A percentile compares a stretch with the other conserved stretches of the same genome.
Conservation (phyloP, 352 stramenopile species). For the Phytopythium aichiense region DNA sequence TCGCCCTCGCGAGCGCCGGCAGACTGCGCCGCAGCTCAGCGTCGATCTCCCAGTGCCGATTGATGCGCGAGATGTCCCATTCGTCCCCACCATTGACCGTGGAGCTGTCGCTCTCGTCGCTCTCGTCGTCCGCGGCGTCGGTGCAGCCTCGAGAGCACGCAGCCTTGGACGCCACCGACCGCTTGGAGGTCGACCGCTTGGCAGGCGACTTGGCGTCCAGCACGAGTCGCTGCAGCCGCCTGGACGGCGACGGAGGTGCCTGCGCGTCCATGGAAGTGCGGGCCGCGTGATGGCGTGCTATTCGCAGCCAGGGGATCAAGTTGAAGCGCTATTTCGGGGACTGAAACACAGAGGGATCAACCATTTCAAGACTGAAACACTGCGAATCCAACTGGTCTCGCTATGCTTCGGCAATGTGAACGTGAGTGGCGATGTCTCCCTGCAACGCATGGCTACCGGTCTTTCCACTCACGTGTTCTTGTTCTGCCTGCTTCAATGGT, state of each 20-base stretch:
- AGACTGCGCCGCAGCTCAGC: conserved; percentile 48
- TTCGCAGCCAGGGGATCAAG: background rate
- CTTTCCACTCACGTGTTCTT: too few species aligned
- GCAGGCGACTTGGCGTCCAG: background rate
- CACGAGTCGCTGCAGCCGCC: background rate
- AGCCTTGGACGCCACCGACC: background rate
- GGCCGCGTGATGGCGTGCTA: background rate
- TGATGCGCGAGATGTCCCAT: conserved; percentile 74
- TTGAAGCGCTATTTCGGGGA: background rate
- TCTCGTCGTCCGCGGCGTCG: conserved; percentile 2
- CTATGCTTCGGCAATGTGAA: too few species aligned
- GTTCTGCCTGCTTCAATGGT: too few species aligned
- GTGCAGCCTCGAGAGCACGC: background rate
- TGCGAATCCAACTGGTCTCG: too few species aligned
- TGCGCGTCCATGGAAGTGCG: background rate
- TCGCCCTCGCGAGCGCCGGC: conserved; percentile 49
- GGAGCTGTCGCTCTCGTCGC: background rate
- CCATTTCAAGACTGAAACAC: too few species aligned
- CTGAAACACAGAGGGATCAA: too few species aligned
- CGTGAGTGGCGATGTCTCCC: too few species aligned
- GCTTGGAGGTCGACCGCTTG: background rate
- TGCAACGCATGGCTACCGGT: too few species aligned
- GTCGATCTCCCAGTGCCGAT: conserved; percentile 75
- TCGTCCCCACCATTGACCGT: background rate
- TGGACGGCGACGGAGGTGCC: background rate